Base-by-base conservation (phyloP, 345 rosid species). In the Corchorus capsularis region DNA sequence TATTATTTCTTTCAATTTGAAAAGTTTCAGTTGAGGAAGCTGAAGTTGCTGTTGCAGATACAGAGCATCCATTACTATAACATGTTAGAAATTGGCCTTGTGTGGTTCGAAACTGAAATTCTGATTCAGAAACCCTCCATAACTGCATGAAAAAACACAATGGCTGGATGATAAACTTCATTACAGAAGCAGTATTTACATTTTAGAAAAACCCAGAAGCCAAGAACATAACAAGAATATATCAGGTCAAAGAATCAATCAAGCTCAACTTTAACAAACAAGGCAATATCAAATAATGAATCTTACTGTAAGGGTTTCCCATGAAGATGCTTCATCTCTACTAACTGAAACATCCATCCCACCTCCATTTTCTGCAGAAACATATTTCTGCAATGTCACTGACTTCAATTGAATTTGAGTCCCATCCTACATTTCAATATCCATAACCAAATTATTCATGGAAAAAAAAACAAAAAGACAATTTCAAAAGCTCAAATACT, bases 251-350 rank as follows among this genome's bases (percentile, higher is more conserved):
- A 39, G 8, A 69, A 41, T 32, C 59, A 50, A 69, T 16, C 59
- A 49, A 49, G 52, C 50, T 72, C 64, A 54, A 54, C 34, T 62
- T 20, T 20, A 55, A 54, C 56, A 76, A 17, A 43, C 15, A 46
- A 47, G 1, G 5, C 56, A 49, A 20, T n/a, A 27, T 54, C 15
- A 60, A 59, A 22, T 27, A 19, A 5, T 22, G 79, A 64, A 65
- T 65, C 90, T 84, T 70, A 91, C 93, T 27, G 84, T 89, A 76
- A 89, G 85, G 13, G 93, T 88, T 80, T 91, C 96, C 96, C 96
- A 91, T 19, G 87, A 82, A 77, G 87, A 86, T 34, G 93, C 86
- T 35, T 5, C 81, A 77, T 88, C 93, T 79, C 87, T 83, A 59
- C 80, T 53, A 56, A 89, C 91, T 49, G 91, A 79, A 77, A 91